Percentiles rank a stretch among this genome's conserved stretches.
Evolutionary conservation across 169 alveolate genomes (phyloP).

Genomic region (Theileria orientalis): DNA sequence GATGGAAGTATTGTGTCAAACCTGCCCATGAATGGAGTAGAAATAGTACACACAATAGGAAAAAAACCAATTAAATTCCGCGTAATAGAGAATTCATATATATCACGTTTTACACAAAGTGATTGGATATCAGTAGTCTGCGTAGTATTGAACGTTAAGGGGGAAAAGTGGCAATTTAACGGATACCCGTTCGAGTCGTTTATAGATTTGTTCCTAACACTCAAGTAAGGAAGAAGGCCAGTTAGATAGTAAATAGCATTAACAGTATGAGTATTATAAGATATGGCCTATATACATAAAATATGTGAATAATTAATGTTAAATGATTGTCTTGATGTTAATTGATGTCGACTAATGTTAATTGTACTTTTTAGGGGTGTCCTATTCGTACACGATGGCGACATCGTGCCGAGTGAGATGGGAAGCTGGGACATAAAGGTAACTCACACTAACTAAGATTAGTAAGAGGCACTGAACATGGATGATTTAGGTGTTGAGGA

Average conservation of each 20-base stretch:
- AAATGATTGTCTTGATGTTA: not conserved
- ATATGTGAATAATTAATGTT: not conserved
- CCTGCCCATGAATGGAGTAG: conserved; percentile 67
- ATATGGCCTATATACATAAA: too few relatives aligned
- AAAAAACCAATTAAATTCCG: conserved; percentile 68
- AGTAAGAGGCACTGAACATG: not conserved
- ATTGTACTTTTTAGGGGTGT: conserved; percentile 31
- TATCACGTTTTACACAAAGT: conserved; percentile 58
- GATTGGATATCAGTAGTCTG: conserved; percentile 79
- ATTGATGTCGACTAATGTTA: not conserved
- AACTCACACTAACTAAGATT: not conserved
- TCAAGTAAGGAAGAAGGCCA: too few relatives aligned
- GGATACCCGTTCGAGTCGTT: conserved; percentile 71
- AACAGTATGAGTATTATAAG: conserved; percentile 37
- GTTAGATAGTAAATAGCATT: too few relatives aligned
- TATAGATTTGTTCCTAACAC: conserved; percentile 67
- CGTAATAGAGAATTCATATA: conserved; percentile 70
- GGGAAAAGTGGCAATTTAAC: conserved; percentile 67
- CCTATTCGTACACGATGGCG: conserved; percentile 54
- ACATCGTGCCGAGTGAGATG: conserved; percentile 59
- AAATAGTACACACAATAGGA: conserved; percentile 67
- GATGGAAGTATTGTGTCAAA: conserved; percentile 23
- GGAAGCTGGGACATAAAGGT: conserved; percentile 63
- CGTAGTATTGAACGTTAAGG: conserved; percentile 69
- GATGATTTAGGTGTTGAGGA: conserved; percentile 51